Conservation (phyloP, 306 rosid genomes). For the Astragalus membranaceus region DNA sequence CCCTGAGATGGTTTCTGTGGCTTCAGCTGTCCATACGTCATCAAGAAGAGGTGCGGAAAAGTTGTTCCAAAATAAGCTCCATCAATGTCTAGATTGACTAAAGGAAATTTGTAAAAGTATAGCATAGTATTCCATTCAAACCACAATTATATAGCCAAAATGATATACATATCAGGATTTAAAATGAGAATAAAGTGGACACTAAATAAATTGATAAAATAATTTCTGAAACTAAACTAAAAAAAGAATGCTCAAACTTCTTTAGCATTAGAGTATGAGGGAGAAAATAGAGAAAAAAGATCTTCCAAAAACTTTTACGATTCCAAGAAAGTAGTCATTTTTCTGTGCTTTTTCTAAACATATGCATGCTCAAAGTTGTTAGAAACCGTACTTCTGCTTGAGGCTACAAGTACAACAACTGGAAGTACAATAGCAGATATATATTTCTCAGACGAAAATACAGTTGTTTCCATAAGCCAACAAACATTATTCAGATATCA, state of each 20-base stretch:
- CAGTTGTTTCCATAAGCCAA: neutral
- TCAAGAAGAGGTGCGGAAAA: slow-evolving; percentile 95
- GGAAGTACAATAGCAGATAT: neutral
- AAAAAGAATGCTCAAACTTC: neutral
- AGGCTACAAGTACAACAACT: neutral
- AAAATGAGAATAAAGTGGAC: neutral
- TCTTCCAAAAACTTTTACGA: neutral
- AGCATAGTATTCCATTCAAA: slow-evolving; percentile 14
- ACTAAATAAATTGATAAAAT: neutral
- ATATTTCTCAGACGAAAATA: neutral
- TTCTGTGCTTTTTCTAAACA: neutral
- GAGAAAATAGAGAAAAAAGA: neutral
- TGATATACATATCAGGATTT: neutral
- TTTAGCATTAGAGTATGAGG: neutral
- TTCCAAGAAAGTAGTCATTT: neutral
- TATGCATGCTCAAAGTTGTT: neutral
- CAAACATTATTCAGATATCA: neutral
- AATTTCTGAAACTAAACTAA: neutral
- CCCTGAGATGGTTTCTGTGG: slow-evolving; percentile 81
- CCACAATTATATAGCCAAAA: neutral
- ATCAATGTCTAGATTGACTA: slow-evolving; percentile 78
- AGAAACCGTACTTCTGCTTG: neutral
- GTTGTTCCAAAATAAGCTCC: slow-evolving; percentile 99
- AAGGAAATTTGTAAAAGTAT: slow-evolving; percentile 36
- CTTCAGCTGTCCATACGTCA: slow-evolving; percentile 90